Evolutionary conservation across 208 protist species (phyloP).

Genomic region (Leishmania major): DNA sequence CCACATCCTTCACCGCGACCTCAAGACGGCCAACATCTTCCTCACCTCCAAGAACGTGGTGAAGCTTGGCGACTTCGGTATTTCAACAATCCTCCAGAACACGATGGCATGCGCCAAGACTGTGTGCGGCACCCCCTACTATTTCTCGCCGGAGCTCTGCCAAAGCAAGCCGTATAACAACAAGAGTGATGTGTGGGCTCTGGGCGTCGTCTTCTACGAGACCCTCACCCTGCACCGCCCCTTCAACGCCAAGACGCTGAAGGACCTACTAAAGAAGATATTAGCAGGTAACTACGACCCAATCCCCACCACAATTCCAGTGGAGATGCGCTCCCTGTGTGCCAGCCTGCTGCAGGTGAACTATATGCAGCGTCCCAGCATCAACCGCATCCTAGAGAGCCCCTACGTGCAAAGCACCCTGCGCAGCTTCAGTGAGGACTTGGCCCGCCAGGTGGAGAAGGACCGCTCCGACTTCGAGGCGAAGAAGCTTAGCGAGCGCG

Average conservation of each 20-base stretch:
- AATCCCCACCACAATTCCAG: slow-evolving; percentile 74
- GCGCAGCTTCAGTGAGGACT: slow-evolving; percentile 78
- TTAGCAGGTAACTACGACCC: slow-evolving; percentile 86
- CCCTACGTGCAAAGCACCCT: slow-evolving; percentile 85
- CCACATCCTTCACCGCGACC: slow-evolving; percentile 90
- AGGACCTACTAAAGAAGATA: slow-evolving; percentile 93
- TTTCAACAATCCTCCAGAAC: slow-evolving; percentile 93
- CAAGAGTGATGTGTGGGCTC: slow-evolving; percentile 94
- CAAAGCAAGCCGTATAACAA: slow-evolving; percentile 95
- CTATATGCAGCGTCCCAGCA: slow-evolving; percentile 79
- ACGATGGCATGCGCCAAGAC: slow-evolving; percentile 93
- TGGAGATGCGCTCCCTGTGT: slow-evolving; percentile 83
- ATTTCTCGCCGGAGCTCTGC: slow-evolving; percentile 96
- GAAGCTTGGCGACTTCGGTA: slow-evolving; percentile 93
- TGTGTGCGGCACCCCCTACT: slow-evolving; percentile 96
- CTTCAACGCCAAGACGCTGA: slow-evolving; percentile 88
- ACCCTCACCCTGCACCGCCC: slow-evolving; percentile 89
- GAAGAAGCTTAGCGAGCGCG: slow-evolving; percentile 34
- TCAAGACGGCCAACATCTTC: slow-evolving; percentile 93
- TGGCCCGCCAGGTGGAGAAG: slow-evolving; percentile 86
- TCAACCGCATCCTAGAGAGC: slow-evolving; percentile 90
- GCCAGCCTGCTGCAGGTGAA: slow-evolving; percentile 83
- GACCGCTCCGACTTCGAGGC: slow-evolving; percentile 81
- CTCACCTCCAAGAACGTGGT: slow-evolving; percentile 88
- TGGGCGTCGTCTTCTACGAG: slow-evolving; percentile 93